Base-by-base conservation (phyloP, 768 basidiomycete genomes). In the Mycena albidolilacea region DNA sequence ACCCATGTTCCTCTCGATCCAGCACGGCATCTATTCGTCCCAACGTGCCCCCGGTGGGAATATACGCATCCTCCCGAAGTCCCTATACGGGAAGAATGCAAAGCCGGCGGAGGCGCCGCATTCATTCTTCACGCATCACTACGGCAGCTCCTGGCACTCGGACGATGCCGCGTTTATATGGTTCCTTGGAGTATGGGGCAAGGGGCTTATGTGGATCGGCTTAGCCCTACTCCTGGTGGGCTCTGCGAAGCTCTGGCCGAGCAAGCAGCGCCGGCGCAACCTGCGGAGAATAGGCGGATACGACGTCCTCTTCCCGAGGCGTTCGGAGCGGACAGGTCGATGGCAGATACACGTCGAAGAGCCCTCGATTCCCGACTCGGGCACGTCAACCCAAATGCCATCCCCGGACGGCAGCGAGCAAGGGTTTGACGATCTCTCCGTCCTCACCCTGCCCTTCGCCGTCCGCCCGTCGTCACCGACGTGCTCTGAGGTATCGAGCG, bases 121-220 rank as follows among this genome's bases (percentile, higher is more conserved):
- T 78, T 91, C 96, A 7, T 99, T 97, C 89, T 99, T 98, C 83
- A 89, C 91, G n/a, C 97, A 99, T 82, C 97, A 91, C 85, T 99
- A 99, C 78, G 97, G 97, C 39, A 98, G 97, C 79, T 96, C 95
- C 78, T 99, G 97, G 97, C 97, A 99, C 79, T 92, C 96, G 6
- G 97, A 97, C 78, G 97, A 99, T 81, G 98, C 97, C 38, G 95
- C 93, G n/a, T 98, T 99, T 84, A 96, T 99, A 79, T 90, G 91
- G 55, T 98, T 98, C 86, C 87, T 99, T 65, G 94, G 90, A 50
- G 87, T 88, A 30, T 97, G 95, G 92, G 97, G 97, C 69, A 97
- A 95, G 80, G 85, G 80, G 50, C 81, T 98, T 74, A 95, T 98
- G 94, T 95, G 93, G 91, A 72, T 96, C 23, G 96, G 95, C 0